These are phyloP conservation scores for Blastobotrys aristatus DNA, from an alignment of 1,139 yeast genomes.

Conservation along the genomic window DNA sequence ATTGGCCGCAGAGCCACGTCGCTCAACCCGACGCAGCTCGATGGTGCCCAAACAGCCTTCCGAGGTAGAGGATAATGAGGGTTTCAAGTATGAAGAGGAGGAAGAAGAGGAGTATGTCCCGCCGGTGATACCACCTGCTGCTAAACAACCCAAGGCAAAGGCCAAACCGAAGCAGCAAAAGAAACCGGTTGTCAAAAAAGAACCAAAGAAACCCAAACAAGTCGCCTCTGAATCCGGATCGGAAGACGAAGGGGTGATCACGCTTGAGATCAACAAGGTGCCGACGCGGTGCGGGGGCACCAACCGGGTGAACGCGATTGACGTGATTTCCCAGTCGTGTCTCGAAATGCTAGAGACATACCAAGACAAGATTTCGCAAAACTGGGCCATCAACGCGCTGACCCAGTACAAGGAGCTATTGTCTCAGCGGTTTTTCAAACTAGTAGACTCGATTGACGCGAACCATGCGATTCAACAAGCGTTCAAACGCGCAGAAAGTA, in stretches of 20 bases:
- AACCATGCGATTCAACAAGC: slow-evolving; percentile 19
- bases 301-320: slow-evolving; percentile 25
- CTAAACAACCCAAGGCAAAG: background rate
- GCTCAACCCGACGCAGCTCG: no score
- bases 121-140: background rate
- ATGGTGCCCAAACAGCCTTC: background rate
- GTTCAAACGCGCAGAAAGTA: slow-evolving; percentile 20
- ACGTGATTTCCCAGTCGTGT: slow-evolving; percentile 23
- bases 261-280: slow-evolving; percentile 18
- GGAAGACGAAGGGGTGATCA: slow-evolving; percentile 7
- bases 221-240: background rate
- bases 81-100: background rate
- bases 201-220: background rate
- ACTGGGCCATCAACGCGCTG: slow-evolving; percentile 14
- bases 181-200: background rate
- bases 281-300: slow-evolving; percentile 21
- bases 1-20: no score
- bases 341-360: slow-evolving; percentile 17
- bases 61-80: background rate
- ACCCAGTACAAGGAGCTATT: slow-evolving; percentile 19
- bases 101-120: background rate
- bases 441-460: slow-evolving; percentile 23
- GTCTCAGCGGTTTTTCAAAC: slow-evolving; percentile 17
- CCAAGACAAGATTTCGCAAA: slow-evolving; percentile 1
- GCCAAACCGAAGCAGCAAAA: background rate